Evolutionary conservation across 129 eudicot species (phyloP), one percentile per base, ranked within the genome.

Genomic region (Lactuca saligna): DNA sequence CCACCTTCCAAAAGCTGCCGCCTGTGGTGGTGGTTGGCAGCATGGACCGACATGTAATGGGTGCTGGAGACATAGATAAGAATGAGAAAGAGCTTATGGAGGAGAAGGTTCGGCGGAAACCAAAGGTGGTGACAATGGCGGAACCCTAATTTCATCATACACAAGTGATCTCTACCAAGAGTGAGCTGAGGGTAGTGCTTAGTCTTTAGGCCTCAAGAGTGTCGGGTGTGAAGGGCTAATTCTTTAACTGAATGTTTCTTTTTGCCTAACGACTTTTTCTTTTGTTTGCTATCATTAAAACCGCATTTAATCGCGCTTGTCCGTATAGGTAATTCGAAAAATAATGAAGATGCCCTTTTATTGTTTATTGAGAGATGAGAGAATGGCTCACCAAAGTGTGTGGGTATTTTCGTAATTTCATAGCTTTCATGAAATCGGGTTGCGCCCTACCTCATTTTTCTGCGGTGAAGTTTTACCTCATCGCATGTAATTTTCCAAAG

Each of bases 241-340:
- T 48, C 41, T 67, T 57, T 75, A 66, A 58, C 74, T 51, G 55
- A 72, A 61, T 61, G 63, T 61, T 62, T 37, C 70, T 53, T 72
- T 51, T 58, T 34, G n/a, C 37, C 0, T 67, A 58, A 66, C 79
- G 35, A 75, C 66, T 35, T 66, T 46, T 75, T 75, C 79, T 74
- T 35, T 34, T 39, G 4, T 54, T 64, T 38, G 16, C 4, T 56
- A 14, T 17, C 79, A 67, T 66, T 14, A 34, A 66, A 58, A 58
- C 7, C 64, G 64, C 78, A 73, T 51, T 37, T 54, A 39, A 17
- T 38, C 41, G 46, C 42, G 78, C 64, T 53, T 73, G 71, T 73
- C 78, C 78, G 17, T 39, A 46, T 46, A 46, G 3, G 49, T 42
- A 42, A 8, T 42, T 42, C 12, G 49, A 42, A 42, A 42, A 42